Percentiles rank a stretch among this genome's conserved stretches.
phyloP scores from a whole-genome alignment of 73 alveolate genomes.

The Stentor coeruleus region DNA sequence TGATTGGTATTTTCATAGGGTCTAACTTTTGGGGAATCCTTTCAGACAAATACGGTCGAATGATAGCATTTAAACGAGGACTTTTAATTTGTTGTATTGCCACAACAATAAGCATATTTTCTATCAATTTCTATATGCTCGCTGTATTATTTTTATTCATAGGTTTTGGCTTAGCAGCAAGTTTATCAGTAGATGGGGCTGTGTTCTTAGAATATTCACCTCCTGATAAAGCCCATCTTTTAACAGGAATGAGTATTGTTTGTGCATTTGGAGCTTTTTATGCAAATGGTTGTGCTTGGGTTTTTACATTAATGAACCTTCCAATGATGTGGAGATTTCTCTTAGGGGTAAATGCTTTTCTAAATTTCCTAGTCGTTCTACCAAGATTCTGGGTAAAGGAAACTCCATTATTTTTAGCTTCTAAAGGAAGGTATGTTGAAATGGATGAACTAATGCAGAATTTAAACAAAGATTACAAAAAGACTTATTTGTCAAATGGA shows the following conservation, averaged over 20 bases:
- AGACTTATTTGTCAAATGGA: too few species aligned
- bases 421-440: conserved; percentile 1
- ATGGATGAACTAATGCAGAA: neutral
- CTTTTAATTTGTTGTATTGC: neutral
- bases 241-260: conserved; percentile 22
- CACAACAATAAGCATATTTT: neutral
- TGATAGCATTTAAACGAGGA: conserved; percentile 10
- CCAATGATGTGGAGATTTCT: conserved; percentile 7
- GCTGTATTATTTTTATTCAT: neutral
- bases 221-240: neutral
- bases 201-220: conserved; percentile 19
- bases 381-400: conserved; percentile 6
- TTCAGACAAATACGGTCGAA: conserved; percentile 13
- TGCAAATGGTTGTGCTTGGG: conserved; percentile 4
- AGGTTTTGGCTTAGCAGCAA: conserved; percentile 12
- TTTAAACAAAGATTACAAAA: neutral
- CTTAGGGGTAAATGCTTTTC: neutral
- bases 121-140: conserved; percentile 4
- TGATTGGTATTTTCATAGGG: conserved; percentile 2
- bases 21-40: conserved; percentile 11
- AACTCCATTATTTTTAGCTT: conserved; percentile 1
- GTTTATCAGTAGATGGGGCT: conserved; percentile 20
- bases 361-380: neutral
- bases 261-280: conserved; percentile 1
- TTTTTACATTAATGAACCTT: neutral